Evolutionary conservation across 495 filamentous ascomycete genomes (phyloP), one percentile per base, ranked within the genome.

Genomic region (Xylaria scruposa): DNA sequence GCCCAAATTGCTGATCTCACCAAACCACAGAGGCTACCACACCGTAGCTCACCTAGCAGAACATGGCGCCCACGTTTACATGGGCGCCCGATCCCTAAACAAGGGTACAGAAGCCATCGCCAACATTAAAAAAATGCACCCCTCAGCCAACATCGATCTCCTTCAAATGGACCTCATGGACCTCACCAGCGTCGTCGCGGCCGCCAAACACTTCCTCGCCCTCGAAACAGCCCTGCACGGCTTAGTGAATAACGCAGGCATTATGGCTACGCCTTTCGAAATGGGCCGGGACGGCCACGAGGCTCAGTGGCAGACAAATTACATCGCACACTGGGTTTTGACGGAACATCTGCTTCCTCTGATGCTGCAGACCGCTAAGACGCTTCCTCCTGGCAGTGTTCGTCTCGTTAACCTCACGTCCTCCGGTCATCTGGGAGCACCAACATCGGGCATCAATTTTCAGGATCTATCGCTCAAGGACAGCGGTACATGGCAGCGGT

Each of bases 201-300:
- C 73, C 42, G 73, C 68, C 15, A 53, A 67, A 40, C 70, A 49
- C 24, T 66, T 72, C 29, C 72, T 74, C 62, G n/a, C 69, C 26
- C 66, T 56, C 40, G 74, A 80, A 54, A 73, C 73, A 3, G 49
- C 70, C 4, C 53, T 80, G 24, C 76, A 86, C 60, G 78, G 77
- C 3, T 70, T 80, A 24, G 46, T 80, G 56, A 79, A 79, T 66
- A 80, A 80, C 74, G 78, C 78, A 33, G 78, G 78, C 46, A 78
- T 88, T 61, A 86, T 88, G 83, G 81, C 73, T 4, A 74, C 78
- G 17, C 80, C 80, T 19, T 75, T 83, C 15, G 73, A 75, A 56
- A 75, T 82, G 13, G 88, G 83, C 6, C 73, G 67, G 29, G 85
- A 89, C 67, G 84, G 83, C n/a, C 81, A 83, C 74, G 86, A 88